Conservation (phyloP, 106 monocot genomes). For the Xerophyta viscosa region DNA sequence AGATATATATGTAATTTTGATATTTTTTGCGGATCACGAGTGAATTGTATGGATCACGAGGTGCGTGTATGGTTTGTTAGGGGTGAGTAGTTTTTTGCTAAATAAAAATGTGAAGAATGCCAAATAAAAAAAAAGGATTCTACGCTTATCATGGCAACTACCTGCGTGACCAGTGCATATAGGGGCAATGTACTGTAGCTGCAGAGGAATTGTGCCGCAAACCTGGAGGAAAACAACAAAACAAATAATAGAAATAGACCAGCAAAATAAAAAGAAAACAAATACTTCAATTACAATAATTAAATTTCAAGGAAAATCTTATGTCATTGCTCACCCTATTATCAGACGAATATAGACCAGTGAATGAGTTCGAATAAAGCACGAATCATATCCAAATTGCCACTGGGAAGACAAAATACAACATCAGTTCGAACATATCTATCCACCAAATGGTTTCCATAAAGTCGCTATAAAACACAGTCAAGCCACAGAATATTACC, state of each 20-base stretch:
- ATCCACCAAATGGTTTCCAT: background rate
- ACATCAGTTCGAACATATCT: no score
- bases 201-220: constrained; percentile 87
- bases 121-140: no score
- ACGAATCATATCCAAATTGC: constrained; percentile 95
- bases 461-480: background rate
- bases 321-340: constrained; percentile 82
- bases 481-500: constrained; percentile 37
- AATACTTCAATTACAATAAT: no score
- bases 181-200: constrained; percentile 96
- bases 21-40: no score
- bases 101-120: no score
- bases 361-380: constrained; percentile 70
- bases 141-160: constrained; percentile 18
- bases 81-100: no score
- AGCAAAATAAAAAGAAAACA: no score
- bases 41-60: no score
- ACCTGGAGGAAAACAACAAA: constrained; percentile 36
- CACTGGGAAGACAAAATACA: constrained; percentile 38
- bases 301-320: background rate
- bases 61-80: no score
- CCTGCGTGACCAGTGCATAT: constrained; percentile 95
- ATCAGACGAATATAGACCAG: constrained; percentile 76
- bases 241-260: no score
- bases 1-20: no score